These are phyloP conservation scores for Phytopythium helicoides DNA, from an alignment of 352 stramenopile genomes.

Conservation along the genomic window DNA sequence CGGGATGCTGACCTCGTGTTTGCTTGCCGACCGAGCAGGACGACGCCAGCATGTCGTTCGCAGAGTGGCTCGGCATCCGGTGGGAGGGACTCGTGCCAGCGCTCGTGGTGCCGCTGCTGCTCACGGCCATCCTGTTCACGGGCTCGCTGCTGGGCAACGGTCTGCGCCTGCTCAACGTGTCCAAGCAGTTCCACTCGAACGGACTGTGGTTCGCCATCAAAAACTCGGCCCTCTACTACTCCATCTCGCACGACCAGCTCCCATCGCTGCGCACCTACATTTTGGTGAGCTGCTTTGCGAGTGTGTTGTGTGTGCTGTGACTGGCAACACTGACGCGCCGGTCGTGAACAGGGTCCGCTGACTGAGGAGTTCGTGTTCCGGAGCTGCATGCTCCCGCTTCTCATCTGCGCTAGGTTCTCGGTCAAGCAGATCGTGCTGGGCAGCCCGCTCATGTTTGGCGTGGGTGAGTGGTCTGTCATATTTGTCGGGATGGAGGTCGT, in stretches of 20 bases:
- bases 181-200: conserved; percentile 72
- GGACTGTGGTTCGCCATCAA: conserved; percentile 78
- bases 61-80: conserved; percentile 81
- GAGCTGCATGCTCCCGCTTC: conserved; percentile 90
- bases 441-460: conserved; percentile 93
- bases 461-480: conserved; percentile 59
- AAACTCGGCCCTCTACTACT: conserved; percentile 80
- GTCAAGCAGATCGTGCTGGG: conserved; percentile 81
- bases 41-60: conserved; percentile 76
- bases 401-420: conserved; percentile 81
- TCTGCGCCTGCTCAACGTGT: conserved; percentile 73
- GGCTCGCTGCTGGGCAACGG: conserved; percentile 72
- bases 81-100: conserved; percentile 53
- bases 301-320: neutral
- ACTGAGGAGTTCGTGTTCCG: conserved; percentile 97
- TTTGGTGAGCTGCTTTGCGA: conserved; percentile 36
- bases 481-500: neutral
- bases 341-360: conserved; percentile 80
- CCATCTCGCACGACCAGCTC: conserved; percentile 65
- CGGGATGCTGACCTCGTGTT: neutral
- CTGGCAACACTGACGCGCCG: neutral
- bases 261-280: conserved; percentile 83
- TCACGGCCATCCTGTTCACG: conserved; percentile 76
- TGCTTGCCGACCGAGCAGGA: conserved; percentile 47
- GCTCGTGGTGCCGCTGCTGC: conserved; percentile 55